phyloP scores from a whole-genome alignment of 306 rosid species.

The Prunus padus region DNA sequence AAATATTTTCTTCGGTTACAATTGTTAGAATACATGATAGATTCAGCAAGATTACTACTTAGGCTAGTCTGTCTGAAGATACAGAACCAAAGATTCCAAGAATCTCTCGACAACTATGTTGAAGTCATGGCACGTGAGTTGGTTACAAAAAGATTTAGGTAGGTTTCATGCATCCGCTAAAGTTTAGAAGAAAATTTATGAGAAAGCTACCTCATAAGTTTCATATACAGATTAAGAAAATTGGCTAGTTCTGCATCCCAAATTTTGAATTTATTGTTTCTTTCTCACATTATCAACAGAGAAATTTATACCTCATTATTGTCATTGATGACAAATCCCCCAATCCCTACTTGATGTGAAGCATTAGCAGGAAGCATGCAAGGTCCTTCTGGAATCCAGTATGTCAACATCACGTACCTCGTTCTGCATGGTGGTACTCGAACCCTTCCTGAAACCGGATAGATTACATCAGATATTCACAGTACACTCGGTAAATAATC shows the following conservation, averaged over 20 bases:
- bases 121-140: neutral
- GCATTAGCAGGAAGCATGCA: constrained; percentile 94
- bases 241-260: neutral
- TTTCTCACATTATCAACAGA: constrained; percentile 7
- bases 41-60: too few relatives aligned
- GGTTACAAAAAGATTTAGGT: neutral
- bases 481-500: neutral
- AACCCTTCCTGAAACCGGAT: constrained; percentile 79
- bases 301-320: constrained; percentile 60
- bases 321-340: constrained; percentile 83
- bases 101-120: neutral
- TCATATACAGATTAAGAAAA: neutral
- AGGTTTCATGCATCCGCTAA: neutral
- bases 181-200: neutral
- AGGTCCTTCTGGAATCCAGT: constrained; percentile 95
- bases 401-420: constrained; percentile 87
- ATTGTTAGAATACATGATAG: too few relatives aligned
- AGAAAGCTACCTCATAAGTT: neutral
- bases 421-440: constrained; percentile 87
- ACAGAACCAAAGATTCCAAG: too few relatives aligned
- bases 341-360: constrained; percentile 94
- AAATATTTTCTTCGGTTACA: too few relatives aligned
- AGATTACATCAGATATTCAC: constrained; percentile 18
- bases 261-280: neutral
- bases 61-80: too few relatives aligned